Evolutionary conservation across 768 basidiomycete species (phyloP).

Genomic region (Suillus occidentalis): DNA sequence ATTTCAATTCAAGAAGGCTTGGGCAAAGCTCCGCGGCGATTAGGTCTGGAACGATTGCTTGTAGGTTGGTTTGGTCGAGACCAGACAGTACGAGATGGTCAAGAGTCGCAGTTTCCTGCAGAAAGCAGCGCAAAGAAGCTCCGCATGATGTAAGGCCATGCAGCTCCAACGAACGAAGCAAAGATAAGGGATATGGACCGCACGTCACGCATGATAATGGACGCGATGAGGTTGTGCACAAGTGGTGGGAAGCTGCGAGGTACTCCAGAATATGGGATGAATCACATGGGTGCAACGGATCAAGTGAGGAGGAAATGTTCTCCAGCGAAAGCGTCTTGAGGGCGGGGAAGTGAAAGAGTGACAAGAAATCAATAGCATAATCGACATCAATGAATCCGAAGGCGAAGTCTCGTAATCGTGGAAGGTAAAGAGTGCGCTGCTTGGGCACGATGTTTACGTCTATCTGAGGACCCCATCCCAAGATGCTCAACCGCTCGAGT

Average conservation of each 20-base stretch:
- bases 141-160: conserved; percentile 7
- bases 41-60: not conserved
- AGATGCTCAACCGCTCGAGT: conserved; percentile 45
- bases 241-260: conserved; percentile 22
- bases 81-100: conserved; percentile 1
- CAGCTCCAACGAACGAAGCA: conserved; percentile 3
- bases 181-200: conserved; percentile 8
- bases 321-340: conserved; percentile 43
- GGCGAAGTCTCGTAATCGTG: conserved; percentile 33
- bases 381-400: conserved; percentile 46
- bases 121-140: conserved; percentile 7
- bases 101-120: conserved; percentile 5
- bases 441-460: conserved; percentile 5
- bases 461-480: conserved; percentile 54
- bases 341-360: conserved; percentile 38
- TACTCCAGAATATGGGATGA: conserved; percentile 37
- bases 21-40: not conserved
- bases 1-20: conserved; percentile 1
- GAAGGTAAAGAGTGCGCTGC: conserved; percentile 25
- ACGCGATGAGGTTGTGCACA: not conserved
- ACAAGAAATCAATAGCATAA: conserved; percentile 40
- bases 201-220: conserved; percentile 11
- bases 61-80: not conserved
- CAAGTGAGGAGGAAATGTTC: conserved; percentile 44
- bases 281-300: conserved; percentile 34